Conservation (phyloP, 192 early-diverging fungal genomes). For the Coemansia umbellata region DNA sequence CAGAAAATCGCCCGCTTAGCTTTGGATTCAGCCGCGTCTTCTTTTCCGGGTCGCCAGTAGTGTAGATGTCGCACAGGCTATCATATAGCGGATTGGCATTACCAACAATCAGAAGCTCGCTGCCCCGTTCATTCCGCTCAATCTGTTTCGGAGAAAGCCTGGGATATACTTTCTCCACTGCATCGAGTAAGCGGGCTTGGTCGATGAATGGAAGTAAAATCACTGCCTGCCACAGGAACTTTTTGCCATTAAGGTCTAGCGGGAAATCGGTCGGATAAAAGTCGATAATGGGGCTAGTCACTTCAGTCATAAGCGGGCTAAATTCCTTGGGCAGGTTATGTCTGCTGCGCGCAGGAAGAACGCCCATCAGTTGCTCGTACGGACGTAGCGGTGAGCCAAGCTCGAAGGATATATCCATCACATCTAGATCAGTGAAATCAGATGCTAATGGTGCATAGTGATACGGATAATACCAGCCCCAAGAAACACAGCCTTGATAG, state of each 20-base stretch:
- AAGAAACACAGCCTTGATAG: slow-evolving; percentile 89
- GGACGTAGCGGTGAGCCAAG: slow-evolving; percentile 81
- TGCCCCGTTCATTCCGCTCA: slow-evolving; percentile 68
- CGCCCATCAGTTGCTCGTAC: slow-evolving; percentile 97
- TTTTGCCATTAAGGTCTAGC: slow-evolving; percentile 93
- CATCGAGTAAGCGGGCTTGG: slow-evolving; percentile 69
- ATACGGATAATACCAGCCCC: slow-evolving; percentile 98
- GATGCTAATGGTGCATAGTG: slow-evolving; percentile 90
- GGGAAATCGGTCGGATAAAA: slow-evolving; percentile 93
- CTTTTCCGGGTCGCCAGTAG: slow-evolving; percentile 14
- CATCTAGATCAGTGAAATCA: slow-evolving; percentile 74
- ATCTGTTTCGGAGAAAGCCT: slow-evolving; percentile 69
- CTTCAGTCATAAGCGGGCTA: slow-evolving; percentile 75
- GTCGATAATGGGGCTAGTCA: slow-evolving; percentile 83
- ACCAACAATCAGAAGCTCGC: slow-evolving; percentile 56
- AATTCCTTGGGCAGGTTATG: slow-evolving; percentile 58
- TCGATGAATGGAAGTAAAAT: slow-evolving; percentile 95
- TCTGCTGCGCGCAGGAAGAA: slow-evolving; percentile 77
- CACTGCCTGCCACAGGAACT: slow-evolving; percentile 90
- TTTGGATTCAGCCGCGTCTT: slow-evolving; percentile 51
- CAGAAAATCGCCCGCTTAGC: slow-evolving; percentile 57
- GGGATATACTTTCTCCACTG: slow-evolving; percentile 62
- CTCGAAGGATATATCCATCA: slow-evolving; percentile 75
- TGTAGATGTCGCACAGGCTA: slow-evolving; percentile 45
- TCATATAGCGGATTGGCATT: slow-evolving; percentile 61